A percentile compares a stretch with the other conserved stretches of the same genome.
These are phyloP conservation scores for Verticillium alfalfae DNA, from an alignment of 2,329 filamentous ascomycete genomes.

Conservation along the genomic window DNA sequence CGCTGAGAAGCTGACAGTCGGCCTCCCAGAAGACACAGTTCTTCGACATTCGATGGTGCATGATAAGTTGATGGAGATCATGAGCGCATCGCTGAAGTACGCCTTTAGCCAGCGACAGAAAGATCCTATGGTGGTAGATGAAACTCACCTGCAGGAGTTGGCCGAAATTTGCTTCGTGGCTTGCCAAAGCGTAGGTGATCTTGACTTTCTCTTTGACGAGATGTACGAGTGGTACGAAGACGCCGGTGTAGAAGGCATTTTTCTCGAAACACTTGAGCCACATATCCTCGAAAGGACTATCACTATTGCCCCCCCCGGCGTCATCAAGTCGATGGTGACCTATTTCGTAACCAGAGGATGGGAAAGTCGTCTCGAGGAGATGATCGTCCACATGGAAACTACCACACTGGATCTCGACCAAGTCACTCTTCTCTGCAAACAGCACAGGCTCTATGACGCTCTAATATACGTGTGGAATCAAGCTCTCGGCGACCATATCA, in stretches of 20 bases:
- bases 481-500: constrained; percentile 82
- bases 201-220: constrained; percentile 84
- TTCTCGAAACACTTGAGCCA: constrained; percentile 82
- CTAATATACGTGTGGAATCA: constrained; percentile 97
- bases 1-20: constrained; percentile 90
- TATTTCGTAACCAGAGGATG: constrained; percentile 74
- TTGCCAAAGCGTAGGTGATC: constrained; percentile 70
- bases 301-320: constrained; percentile 68
- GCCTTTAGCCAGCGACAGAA: constrained; percentile 66
- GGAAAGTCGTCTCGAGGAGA: constrained; percentile 78
- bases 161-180: constrained; percentile 79
- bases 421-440: constrained; percentile 83
- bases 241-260: constrained; percentile 64
- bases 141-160: constrained; percentile 66
- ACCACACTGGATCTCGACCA: constrained; percentile 90
- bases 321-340: constrained; percentile 79
- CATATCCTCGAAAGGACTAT: constrained; percentile 79
- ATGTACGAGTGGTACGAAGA: constrained; percentile 90
- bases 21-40: constrained; percentile 76
- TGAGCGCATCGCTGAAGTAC: constrained; percentile 85
- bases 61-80: constrained; percentile 89
- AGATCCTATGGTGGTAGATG: constrained; percentile 36
- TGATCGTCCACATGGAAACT: constrained; percentile 90
- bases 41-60: constrained; percentile 76
- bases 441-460: constrained; percentile 88